Evolutionary conservation across 805 yeast genomes (phyloP).

Genomic region (Lipomyces kockii): DNA sequence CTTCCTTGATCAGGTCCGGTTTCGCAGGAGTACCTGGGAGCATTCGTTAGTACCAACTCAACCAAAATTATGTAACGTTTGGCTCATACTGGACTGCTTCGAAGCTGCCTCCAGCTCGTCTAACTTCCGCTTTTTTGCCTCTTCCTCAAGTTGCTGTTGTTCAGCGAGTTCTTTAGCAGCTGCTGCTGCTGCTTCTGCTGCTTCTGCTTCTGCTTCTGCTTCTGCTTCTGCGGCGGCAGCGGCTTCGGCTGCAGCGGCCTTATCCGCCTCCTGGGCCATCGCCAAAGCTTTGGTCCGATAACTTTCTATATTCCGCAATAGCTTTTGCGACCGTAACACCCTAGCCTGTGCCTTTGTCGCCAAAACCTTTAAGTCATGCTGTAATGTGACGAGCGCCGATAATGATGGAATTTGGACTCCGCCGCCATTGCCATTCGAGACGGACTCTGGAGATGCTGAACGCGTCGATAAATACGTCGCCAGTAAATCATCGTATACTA

Average conservation of each 20-base stretch:
- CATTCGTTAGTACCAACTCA: neutral
- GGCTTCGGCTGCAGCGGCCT: slow-evolving; percentile 9
- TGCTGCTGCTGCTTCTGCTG: slow-evolving; percentile 2
- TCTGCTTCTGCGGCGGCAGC: neutral
- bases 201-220: slow-evolving; percentile 6
- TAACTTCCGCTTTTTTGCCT: neutral
- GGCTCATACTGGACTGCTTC: neutral
- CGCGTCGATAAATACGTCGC: slow-evolving; percentile 6
- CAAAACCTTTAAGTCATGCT: slow-evolving; percentile 20
- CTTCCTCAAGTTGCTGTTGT: slow-evolving; percentile 5
- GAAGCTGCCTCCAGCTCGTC: neutral
- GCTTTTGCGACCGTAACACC: slow-evolving; percentile 17
- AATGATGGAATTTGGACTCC: slow-evolving; percentile 17
- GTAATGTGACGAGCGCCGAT: slow-evolving; percentile 17
- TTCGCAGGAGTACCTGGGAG: neutral
- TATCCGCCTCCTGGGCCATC: slow-evolving; percentile 6
- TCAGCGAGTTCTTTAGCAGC: slow-evolving; percentile 11
- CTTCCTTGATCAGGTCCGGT: neutral
- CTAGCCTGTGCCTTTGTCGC: slow-evolving; percentile 25
- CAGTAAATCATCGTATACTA: slow-evolving; percentile 19
- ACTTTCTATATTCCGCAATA: slow-evolving; percentile 17
- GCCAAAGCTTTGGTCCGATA: slow-evolving; percentile 12
- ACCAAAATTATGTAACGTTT: neutral
- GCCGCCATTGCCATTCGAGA: neutral
- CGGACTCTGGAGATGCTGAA: slow-evolving; percentile 17